Conservation (phyloP, 2,329 filamentous ascomycete genomes). For the Massarina eburnea region DNA sequence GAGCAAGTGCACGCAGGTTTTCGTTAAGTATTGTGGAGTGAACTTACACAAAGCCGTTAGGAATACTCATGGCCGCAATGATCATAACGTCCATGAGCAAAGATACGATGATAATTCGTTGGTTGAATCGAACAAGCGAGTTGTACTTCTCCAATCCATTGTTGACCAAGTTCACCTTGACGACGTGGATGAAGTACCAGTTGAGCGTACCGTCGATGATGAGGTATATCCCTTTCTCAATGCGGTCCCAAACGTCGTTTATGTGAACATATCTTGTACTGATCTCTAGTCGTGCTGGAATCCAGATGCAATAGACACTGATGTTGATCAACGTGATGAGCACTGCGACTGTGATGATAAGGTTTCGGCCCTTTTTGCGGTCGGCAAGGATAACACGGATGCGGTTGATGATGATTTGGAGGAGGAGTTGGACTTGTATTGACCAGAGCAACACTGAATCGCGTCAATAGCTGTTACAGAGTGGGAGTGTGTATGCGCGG, state of each 20-base stretch:
- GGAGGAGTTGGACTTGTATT: conserved; percentile 41
- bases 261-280: conserved; percentile 25
- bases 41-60: conserved; percentile 48
- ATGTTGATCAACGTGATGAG: conserved; percentile 44
- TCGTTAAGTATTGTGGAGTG: neutral
- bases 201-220: conserved; percentile 34
- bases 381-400: conserved; percentile 41
- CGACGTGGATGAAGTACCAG: conserved; percentile 46
- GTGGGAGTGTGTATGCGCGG: neutral
- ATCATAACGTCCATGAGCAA: conserved; percentile 54
- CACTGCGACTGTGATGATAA: conserved; percentile 41
- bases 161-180: conserved; percentile 51
- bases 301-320: conserved; percentile 44
- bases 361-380: conserved; percentile 28
- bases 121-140: conserved; percentile 54
- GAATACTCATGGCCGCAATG: conserved; percentile 51
- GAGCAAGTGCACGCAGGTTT: neutral
- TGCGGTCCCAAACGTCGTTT: too few species aligned
- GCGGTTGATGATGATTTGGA: conserved; percentile 47
- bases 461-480: neutral
- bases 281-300: conserved; percentile 42
- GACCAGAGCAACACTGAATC: conserved; percentile 41
- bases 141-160: conserved; percentile 56
- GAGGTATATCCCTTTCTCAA: neutral
- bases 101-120: conserved; percentile 53